phyloP scores from a whole-genome alignment of 78 protist species.

The Goniomonas avonlea region DNA sequence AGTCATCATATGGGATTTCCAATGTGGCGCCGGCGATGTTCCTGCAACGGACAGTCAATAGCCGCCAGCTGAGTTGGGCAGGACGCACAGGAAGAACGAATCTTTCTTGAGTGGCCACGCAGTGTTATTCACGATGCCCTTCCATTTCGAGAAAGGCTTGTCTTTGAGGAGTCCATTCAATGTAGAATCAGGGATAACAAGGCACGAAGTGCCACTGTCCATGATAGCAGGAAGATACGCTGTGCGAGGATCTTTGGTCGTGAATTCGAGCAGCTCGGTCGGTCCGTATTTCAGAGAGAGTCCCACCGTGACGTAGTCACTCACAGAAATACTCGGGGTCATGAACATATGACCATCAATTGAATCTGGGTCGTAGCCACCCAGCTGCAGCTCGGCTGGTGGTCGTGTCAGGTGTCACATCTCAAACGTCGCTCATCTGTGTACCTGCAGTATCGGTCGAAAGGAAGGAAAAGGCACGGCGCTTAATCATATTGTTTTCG shows the following conservation, averaged over 20 bases:
- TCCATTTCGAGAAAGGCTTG: neutral
- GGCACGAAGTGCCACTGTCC: constrained; percentile 27
- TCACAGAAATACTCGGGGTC: constrained; percentile 3
- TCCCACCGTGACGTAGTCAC: constrained; percentile 8
- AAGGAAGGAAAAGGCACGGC: constrained; percentile 23
- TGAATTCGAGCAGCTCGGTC: constrained; percentile 1
- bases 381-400: constrained; percentile 9
- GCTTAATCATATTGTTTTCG: neutral
- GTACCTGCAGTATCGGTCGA: constrained; percentile 18
- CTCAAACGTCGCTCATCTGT: too few relatives aligned
- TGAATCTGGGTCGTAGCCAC: constrained; percentile 12
- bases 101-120: neutral
- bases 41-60: too few relatives aligned
- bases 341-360: constrained; percentile 13
- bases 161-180: neutral
- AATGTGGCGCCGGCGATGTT: constrained; percentile 4
- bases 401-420: too few relatives aligned
- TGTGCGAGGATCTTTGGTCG: neutral
- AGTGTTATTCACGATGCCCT: neutral
- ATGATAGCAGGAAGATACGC: constrained; percentile 18
- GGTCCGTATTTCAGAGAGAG: constrained; percentile 16
- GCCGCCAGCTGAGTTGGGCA: too few relatives aligned
- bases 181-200: constrained; percentile 8
- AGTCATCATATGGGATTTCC: neutral
- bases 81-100: neutral